phyloP scores from a whole-genome alignment of 495 filamentous ascomycete genomes.

The Barbatosphaeria neglecta region DNA sequence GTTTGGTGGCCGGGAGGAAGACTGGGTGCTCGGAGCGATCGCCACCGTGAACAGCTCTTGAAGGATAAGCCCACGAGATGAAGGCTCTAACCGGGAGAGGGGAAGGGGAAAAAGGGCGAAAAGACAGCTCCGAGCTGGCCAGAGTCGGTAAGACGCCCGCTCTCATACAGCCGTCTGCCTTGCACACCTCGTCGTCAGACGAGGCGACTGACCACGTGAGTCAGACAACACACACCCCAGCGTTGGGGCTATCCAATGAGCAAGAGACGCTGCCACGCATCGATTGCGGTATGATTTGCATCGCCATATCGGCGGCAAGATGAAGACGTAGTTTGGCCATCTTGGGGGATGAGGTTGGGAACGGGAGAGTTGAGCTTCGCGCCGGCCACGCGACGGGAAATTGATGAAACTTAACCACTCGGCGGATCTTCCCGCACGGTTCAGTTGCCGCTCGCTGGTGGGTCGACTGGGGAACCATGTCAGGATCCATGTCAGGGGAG shows the following conservation, averaged over 20 bases:
- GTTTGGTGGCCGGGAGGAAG: too few species aligned
- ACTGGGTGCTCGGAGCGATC: too few species aligned
- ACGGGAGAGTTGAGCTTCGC: neutral
- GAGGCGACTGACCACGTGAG: constrained; percentile 3
- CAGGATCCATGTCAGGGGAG: neutral
- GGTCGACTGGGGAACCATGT: neutral
- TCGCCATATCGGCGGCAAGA: constrained; percentile 14
- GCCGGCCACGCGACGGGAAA: constrained; percentile 1
- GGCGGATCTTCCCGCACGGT: neutral
- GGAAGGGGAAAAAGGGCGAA: neutral
- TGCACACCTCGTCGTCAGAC: constrained; percentile 2
- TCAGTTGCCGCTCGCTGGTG: too few species aligned
- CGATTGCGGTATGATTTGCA: constrained; percentile 20
- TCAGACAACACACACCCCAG: constrained; percentile 42
- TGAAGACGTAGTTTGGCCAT: constrained; percentile 14
- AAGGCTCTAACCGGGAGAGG: too few species aligned
- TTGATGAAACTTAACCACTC: neutral
- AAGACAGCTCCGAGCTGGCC: neutral
- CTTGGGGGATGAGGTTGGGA: constrained; percentile 4
- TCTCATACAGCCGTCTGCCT: neutral
- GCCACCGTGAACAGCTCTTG: too few species aligned
- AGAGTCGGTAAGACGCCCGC: neutral
- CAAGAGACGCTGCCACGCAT: constrained; percentile 17
- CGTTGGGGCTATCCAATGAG: constrained; percentile 58
- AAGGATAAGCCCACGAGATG: too few species aligned